These are phyloP conservation scores for Holtermanniella nyarrowii DNA, from an alignment of 768 basidiomycete species.

Conservation along the genomic window DNA sequence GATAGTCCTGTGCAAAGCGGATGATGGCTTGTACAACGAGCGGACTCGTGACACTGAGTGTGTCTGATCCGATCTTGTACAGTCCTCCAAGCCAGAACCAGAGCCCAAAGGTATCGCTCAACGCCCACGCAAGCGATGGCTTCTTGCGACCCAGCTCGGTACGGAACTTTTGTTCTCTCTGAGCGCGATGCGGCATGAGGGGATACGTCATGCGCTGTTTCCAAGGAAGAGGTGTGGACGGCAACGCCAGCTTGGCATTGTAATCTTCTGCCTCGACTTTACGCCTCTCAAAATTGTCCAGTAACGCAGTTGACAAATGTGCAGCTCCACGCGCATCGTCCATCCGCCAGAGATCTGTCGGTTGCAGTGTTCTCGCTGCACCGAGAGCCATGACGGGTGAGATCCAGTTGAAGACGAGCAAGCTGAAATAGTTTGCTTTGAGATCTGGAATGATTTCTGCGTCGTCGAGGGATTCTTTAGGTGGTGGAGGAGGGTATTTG, in stretches of 20 bases:
- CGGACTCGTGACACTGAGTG: constrained; percentile 42
- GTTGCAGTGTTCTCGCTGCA: constrained; percentile 69
- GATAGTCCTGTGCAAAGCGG: constrained; percentile 9
- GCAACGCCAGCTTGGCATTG: constrained; percentile 58
- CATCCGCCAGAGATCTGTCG: constrained; percentile 69
- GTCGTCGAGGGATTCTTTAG: constrained; percentile 37
- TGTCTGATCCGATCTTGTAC: constrained; percentile 40
- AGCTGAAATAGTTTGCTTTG: constrained; percentile 52
- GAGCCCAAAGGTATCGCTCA: constrained; percentile 34
- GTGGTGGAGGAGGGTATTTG: constrained; percentile 37
- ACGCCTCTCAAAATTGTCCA: constrained; percentile 55
- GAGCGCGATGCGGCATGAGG: constrained; percentile 46
- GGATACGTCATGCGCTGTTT: constrained; percentile 52
- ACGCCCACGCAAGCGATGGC: constrained; percentile 34
- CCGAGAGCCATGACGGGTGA: constrained; percentile 61
- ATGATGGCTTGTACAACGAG: constrained; percentile 33
- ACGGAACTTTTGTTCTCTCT: constrained; percentile 32
- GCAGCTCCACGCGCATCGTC: constrained; percentile 54
- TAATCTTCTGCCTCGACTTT: constrained; percentile 54
- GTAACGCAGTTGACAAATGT: constrained; percentile 54
- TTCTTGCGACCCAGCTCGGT: constrained; percentile 31
- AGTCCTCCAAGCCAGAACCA: constrained; percentile 44
- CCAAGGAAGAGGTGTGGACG: constrained; percentile 54
- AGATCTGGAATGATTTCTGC: constrained; percentile 52
- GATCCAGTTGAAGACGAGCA: constrained; percentile 66